Percentiles rank a stretch among this genome's conserved stretches.
phyloP scores from a whole-genome alignment of 345 rosid genomes.

The Gossypium bickii region DNA sequence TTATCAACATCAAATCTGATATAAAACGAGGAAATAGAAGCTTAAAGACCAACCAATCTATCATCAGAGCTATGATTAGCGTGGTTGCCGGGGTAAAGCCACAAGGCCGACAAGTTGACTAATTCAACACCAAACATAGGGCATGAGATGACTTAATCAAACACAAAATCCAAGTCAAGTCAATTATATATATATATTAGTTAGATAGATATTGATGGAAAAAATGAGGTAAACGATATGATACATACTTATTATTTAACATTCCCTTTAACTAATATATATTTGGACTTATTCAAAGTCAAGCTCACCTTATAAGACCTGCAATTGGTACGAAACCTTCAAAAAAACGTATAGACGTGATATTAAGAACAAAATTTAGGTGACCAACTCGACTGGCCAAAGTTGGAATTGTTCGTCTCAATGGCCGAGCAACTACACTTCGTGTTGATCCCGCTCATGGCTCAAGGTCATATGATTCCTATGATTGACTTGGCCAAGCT shows the following conservation, averaged over 20 bases:
- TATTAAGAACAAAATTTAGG: not conserved
- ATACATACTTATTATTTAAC: not conserved
- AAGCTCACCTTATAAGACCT: constrained; percentile 8
- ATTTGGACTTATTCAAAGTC: not conserved
- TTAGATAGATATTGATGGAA: not conserved
- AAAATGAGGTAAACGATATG: not conserved
- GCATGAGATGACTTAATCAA: not conserved
- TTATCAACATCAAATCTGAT: not conserved
- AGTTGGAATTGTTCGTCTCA: constrained; percentile 1
- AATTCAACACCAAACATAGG: not conserved
- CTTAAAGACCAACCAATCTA: not conserved
- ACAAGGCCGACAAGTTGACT: not conserved
- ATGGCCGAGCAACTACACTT: constrained; percentile 42
- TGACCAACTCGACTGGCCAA: not conserved
- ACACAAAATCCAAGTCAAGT: constrained; percentile 4
- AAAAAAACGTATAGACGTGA: not conserved
- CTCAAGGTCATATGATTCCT: constrained; percentile 81
- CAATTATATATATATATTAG: not conserved
- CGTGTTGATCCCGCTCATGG: constrained; percentile 64
- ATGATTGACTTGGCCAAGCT: constrained; percentile 64
- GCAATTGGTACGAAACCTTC: not conserved
- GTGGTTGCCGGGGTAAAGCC: not conserved
- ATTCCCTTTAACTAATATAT: not conserved
- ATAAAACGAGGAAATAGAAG: not conserved
- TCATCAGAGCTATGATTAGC: not conserved